Base-by-base conservation (phyloP, 352 stramenopile species). In the Phytophthora sansomeana region DNA sequence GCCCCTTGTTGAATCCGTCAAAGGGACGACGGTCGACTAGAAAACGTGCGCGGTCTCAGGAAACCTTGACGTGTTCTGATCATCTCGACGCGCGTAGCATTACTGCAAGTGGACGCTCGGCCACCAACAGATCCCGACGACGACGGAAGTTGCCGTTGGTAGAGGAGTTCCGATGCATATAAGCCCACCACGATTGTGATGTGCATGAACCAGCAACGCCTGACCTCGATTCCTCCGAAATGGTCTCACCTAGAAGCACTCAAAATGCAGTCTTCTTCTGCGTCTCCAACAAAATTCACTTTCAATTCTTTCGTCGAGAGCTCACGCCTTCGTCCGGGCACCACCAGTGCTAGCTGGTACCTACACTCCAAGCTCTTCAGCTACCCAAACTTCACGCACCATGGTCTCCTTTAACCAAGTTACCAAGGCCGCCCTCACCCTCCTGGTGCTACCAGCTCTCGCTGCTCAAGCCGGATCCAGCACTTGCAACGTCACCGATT, bases 401-500 rank as follows among this genome's bases (percentile, higher is more conserved):
- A 67, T 57, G 38, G 21, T 55, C 49, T 54, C 14, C 41, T 39
- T 47, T n/a, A 47, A 3, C 19, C 42, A 55, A 54, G 19, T 3
- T 19, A 39, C 42, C 8, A 67, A 60, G 39, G 48, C 49, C 24
- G 48, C 24, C 3, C 2, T 67, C 4, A 39, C 41, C 11, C 30
- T 67, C 6, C 29, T 60, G 0, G 24, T 30, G 1, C 28, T 63
- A 6, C 42, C 42, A 5, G 55, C 33, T 2, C 58, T 60, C 21
- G 14, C 21, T 14, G 3, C 49, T 0, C 50, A 61, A 29, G 42
- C 59, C 10, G 41, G 5, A 13, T 38, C 49, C 24, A 61, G 47
- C 35, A 55, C 46, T 17, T 74, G 65, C 24, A 30, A 58, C 1
- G 35, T 65, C 59, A 60, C 47, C 36, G 56, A 67, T 38, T 60